A percentile compares a stretch with the other conserved stretches of the same genome.
These are phyloP conservation scores for Brassica juncea DNA, from an alignment of 345 rosid genomes.

Conservation along the genomic window DNA sequence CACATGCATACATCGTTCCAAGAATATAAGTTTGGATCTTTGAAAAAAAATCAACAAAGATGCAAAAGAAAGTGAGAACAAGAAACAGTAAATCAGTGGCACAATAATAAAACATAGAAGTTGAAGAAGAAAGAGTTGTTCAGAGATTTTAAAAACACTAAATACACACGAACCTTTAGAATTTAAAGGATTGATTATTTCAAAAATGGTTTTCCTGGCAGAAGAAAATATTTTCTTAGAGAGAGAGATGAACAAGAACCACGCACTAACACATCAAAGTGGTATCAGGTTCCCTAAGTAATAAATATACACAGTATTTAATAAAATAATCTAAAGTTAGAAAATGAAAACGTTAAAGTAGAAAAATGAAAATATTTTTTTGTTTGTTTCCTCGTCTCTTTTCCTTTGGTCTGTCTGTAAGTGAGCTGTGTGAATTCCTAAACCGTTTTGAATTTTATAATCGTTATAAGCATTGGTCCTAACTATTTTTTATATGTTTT, in stretches of 20 bases:
- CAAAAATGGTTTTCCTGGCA: conserved; percentile 21
- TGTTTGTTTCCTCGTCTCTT: not conserved
- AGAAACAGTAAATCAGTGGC: conserved; percentile 14
- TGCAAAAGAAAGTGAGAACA: conserved; percentile 22
- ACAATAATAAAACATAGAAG: not conserved
- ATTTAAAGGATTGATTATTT: conserved; percentile 9
- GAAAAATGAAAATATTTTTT: not conserved
- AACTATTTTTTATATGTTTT: not conserved
- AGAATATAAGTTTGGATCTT: conserved; percentile 24
- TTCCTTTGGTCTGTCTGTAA: conserved; percentile 28
- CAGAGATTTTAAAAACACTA: not conserved
- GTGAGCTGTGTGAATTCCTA: conserved; percentile 37
- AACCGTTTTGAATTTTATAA: not conserved
- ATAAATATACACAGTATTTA: conserved; percentile 16
- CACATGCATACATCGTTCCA: conserved; percentile 7
- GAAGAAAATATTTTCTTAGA: conserved; percentile 31
- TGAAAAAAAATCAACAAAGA: conserved; percentile 13
- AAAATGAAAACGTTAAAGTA: not conserved
- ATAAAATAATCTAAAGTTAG: conserved; percentile 13
- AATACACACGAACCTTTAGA: conserved; percentile 29
- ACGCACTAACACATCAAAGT: conserved; percentile 40
- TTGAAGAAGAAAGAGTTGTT: conserved; percentile 10
- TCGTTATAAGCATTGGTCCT: conserved; percentile 3
- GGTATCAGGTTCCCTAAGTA: conserved; percentile 46
- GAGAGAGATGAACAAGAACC: conserved; percentile 44